Percentiles rank a stretch among this genome's conserved stretches.
These are phyloP conservation scores for Phytophthora fragariaefolia DNA, from an alignment of 352 stramenopile genomes.

Conservation along the genomic window DNA sequence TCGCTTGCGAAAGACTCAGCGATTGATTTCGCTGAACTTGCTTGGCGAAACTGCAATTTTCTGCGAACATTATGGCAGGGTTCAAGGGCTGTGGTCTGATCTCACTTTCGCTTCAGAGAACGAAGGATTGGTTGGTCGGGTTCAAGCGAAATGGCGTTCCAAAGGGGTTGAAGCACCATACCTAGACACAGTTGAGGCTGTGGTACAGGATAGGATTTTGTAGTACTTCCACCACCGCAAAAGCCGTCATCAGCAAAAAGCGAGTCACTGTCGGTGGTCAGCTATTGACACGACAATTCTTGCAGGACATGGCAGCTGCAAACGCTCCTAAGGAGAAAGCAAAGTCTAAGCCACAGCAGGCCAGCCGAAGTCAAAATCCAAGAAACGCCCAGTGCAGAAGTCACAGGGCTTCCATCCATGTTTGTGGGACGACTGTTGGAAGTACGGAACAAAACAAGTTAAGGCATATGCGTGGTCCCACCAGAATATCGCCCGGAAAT, in stretches of 20 bases:
- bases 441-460: too few relatives aligned
- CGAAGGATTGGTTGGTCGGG: not conserved
- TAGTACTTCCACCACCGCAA: not conserved
- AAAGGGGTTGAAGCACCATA: not conserved
- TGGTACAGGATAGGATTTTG: not conserved
- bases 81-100: not conserved
- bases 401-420: too few relatives aligned
- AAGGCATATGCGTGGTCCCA: too few relatives aligned
- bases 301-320: not conserved
- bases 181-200: not conserved
- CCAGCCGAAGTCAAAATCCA: too few relatives aligned
- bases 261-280: not conserved
- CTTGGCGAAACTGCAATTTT: not conserved
- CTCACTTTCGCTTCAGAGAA: not conserved
- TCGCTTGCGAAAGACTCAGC: not conserved
- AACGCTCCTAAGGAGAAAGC: too few relatives aligned
- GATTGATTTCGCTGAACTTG: not conserved
- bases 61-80: not conserved
- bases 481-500: not conserved
- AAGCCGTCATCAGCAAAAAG: not conserved
- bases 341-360: too few relatives aligned
- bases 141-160: not conserved
- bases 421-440: too few relatives aligned
- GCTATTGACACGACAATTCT: not conserved
- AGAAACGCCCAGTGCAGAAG: too few relatives aligned